Percentiles rank a stretch among this genome's conserved stretches.
phyloP scores from a whole-genome alignment of 768 basidiomycete species.

The Pilatotrama ljubarskyi region DNA sequence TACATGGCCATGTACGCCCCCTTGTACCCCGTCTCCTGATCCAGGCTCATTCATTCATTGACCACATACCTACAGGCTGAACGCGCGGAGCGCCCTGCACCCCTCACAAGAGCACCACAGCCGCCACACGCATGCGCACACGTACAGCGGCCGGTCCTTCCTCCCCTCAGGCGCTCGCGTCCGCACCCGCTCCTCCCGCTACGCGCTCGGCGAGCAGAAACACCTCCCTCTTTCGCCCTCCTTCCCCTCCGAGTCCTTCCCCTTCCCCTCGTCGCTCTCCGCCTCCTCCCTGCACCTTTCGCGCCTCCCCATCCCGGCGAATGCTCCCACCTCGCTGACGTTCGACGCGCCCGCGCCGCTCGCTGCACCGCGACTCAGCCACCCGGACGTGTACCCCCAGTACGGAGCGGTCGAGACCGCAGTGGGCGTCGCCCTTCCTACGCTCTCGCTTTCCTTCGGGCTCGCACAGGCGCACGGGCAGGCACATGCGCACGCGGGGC shows the following conservation, averaged over 20 bases:
- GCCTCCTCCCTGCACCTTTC: not conserved
- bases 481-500: not conserved
- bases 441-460: not conserved
- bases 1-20: constrained; percentile 22
- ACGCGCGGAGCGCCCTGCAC: constrained; percentile 15
- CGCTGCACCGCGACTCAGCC: constrained; percentile 3
- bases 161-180: not conserved
- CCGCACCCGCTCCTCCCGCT: not conserved
- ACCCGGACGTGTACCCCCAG: constrained; percentile 6
- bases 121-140: not conserved
- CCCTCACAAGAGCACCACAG: not conserved
- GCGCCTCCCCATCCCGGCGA: no score
- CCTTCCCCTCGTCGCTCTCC: not conserved
- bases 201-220: constrained; percentile 1
- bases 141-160: not conserved
- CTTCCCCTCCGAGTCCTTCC: not conserved
- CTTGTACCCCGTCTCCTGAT: not conserved
- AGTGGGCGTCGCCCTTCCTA: not conserved
- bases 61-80: constrained; percentile 15
- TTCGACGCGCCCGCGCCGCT: not conserved
- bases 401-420: constrained; percentile 4
- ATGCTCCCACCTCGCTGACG: not conserved
- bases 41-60: not conserved
- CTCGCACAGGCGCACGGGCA: not conserved
- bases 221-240: not conserved